Base-by-base conservation (phyloP, 192 early-diverging fungal species). In the Coemansia sp. region DNA sequence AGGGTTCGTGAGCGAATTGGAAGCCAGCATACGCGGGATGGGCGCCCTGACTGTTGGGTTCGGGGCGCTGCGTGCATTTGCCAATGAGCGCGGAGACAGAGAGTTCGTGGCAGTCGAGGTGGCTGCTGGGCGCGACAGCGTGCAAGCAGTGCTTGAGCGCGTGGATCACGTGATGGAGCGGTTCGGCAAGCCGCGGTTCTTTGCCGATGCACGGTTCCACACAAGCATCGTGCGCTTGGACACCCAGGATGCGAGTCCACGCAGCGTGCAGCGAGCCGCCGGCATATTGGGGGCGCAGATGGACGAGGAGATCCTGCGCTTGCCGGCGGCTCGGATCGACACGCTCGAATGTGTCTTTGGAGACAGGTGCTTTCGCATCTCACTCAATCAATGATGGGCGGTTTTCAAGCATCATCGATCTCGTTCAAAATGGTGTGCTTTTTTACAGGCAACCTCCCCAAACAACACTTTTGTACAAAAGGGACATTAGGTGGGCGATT, bases 31-130 rank as follows among this genome's bases (percentile, higher is more conserved):
- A 34, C 26, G 8, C 17, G 60, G 37, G 34, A 34, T 9, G 31
- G 38, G 51, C 3, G 24, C 51, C 38, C 56, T 76, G 31, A 49
- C 57, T n/a, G 61, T 82, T 4, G 70, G 58, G 20, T 76, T 82
- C 28, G 70, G 59, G 37, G 48, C 31, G 21, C 47, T 60, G 20
- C 51, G 63, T 51, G 37, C 52, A 26, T 74, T 67, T 38, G 56
- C 47, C 9, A 82, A 68, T 57, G 74, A 77, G 62, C 48, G 51
- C 4, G 59, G 66, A 21, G 48, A 60, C 34, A 70, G 74, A 48
- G 64, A 40, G 42, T 82, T 82, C 60, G 60, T 82, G 23, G 74
- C 62, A 4, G 46, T 66, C 18, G 71, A 73, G 10, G 68, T 82
- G 18, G 66, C 40, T 11, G n/a, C 21, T 1, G 80, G 80, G 36